A percentile compares a stretch with the other conserved stretches of the same genome.
Conservation (phyloP, 2,329 filamentous ascomycete species). For the Colletotrichum australisinense region DNA sequence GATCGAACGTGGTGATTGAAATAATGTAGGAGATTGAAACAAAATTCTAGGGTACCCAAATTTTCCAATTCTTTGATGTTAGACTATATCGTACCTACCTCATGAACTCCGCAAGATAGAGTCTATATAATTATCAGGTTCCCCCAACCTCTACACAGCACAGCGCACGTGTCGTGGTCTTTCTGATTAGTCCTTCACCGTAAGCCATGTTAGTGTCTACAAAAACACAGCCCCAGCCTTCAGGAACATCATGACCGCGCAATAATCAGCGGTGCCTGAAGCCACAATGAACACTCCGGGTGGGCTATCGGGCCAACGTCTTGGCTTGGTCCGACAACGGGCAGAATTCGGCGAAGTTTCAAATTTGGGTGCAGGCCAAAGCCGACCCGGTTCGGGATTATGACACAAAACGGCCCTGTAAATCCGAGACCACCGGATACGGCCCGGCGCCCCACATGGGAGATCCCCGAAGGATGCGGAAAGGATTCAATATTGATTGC, state of each 20-base stretch:
- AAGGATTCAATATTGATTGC: not conserved
- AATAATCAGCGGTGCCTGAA: not conserved
- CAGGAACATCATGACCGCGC: not conserved
- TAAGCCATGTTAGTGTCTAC: not conserved
- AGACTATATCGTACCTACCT: fast-evolving
- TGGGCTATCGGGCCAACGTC: not conserved
- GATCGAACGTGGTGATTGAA: not conserved
- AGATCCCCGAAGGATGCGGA: not conserved
- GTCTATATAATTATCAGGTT: not conserved
- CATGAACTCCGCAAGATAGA: not conserved
- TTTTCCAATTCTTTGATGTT: not conserved
- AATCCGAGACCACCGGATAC: not conserved
- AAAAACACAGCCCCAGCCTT: not conserved
- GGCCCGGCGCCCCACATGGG: not conserved
- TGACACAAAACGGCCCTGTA: not conserved
- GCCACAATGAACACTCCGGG: not conserved
- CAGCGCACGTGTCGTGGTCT: not conserved
- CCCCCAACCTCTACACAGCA: not conserved
- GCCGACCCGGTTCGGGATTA: not conserved
- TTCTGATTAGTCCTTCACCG: not conserved
- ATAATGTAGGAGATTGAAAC: not conserved
- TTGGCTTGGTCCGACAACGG: not conserved
- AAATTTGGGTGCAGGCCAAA: not conserved
- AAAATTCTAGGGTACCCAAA: too few species aligned
- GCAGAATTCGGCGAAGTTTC: too few species aligned